Evolutionary conservation across 345 rosid species (phyloP).

Genomic region (Boechera stricta): DNA sequence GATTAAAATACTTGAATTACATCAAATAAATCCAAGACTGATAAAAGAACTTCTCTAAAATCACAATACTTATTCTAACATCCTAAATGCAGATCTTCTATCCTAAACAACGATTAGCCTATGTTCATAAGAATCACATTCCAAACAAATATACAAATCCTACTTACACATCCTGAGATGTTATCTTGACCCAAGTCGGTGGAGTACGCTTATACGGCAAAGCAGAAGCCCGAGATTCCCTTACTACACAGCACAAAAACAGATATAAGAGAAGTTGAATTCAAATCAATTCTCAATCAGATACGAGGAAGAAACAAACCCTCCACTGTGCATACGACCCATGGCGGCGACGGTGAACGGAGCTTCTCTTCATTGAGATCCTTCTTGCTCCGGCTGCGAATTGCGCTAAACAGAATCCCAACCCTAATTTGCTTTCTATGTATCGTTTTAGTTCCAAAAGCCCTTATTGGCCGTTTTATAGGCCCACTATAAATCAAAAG

Average conservation of each 20-base stretch:
- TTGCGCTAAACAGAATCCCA: neutral
- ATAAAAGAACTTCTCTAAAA: too few relatives aligned
- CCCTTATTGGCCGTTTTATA: neutral
- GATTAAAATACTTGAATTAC: neutral
- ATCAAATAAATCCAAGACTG: too few relatives aligned
- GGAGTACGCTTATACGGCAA: slow-evolving; percentile 61
- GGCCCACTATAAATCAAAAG: neutral
- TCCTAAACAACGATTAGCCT: too few relatives aligned
- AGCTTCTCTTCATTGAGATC: slow-evolving; percentile 12
- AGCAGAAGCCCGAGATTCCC: slow-evolving; percentile 69
- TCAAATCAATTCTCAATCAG: neutral
- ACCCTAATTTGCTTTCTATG: slow-evolving; percentile 5
- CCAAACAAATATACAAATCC: neutral
- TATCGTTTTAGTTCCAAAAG: neutral
- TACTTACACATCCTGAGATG: slow-evolving; percentile 58
- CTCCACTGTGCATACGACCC: slow-evolving; percentile 67
- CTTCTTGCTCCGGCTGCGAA: neutral
- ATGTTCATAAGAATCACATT: too few relatives aligned
- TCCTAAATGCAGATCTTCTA: too few relatives aligned
- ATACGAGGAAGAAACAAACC: slow-evolving; percentile 39
- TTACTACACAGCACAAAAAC: slow-evolving; percentile 42
- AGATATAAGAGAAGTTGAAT: neutral
- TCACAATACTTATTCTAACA: too few relatives aligned
- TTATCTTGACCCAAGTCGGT: slow-evolving; percentile 65
- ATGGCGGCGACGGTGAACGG: slow-evolving; percentile 38